A percentile compares a stretch with the other conserved stretches of the same genome.
Evolutionary conservation across 2,329 filamentous ascomycete genomes (phyloP).

Genomic region (Monosporascus sp.): DNA sequence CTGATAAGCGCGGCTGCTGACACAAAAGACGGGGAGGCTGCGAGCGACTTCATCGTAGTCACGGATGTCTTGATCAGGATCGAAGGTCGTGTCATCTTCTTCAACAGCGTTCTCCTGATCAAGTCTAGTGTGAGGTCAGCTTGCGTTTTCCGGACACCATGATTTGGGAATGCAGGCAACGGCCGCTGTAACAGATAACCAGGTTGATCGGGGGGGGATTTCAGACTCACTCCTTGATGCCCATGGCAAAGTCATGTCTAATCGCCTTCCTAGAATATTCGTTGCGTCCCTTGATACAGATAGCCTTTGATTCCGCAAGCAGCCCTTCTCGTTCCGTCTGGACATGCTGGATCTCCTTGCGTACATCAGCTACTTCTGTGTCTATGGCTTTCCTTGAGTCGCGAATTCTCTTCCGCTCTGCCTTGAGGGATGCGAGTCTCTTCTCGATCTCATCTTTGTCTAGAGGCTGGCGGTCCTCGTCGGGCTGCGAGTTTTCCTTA

Average conservation of each 20-base stretch:
- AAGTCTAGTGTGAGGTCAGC: slow-evolving; percentile 27
- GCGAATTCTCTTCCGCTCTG: slow-evolving; percentile 20
- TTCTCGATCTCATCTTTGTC: slow-evolving; percentile 37
- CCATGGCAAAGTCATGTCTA: slow-evolving; percentile 52
- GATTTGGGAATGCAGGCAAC: not conserved
- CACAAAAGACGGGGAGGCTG: slow-evolving; percentile 57
- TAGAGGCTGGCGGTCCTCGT: slow-evolving; percentile 24
- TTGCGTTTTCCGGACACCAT: not conserved
- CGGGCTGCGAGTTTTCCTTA: slow-evolving; percentile 19
- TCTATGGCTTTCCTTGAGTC: slow-evolving; percentile 23
- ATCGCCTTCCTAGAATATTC: slow-evolving; percentile 49
- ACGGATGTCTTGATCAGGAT: slow-evolving; percentile 47
- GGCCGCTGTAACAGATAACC: not conserved
- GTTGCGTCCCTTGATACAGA: slow-evolving; percentile 51
- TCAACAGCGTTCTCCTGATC: slow-evolving; percentile 48
- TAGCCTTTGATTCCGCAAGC: slow-evolving; percentile 25
- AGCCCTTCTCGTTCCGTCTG: slow-evolving; percentile 18
- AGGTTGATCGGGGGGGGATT: not conserved
- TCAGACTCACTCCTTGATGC: slow-evolving; percentile 44
- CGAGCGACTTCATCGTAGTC: slow-evolving; percentile 53
- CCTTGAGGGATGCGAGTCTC: slow-evolving; percentile 25
- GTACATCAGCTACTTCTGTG: slow-evolving; percentile 26
- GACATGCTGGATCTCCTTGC: slow-evolving; percentile 28
- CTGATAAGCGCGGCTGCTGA: slow-evolving; percentile 58
- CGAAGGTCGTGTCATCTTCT: slow-evolving; percentile 47